Evolutionary conservation across 208 protist genomes (phyloP).

Genomic region (Wallacemonas collosoma): DNA sequence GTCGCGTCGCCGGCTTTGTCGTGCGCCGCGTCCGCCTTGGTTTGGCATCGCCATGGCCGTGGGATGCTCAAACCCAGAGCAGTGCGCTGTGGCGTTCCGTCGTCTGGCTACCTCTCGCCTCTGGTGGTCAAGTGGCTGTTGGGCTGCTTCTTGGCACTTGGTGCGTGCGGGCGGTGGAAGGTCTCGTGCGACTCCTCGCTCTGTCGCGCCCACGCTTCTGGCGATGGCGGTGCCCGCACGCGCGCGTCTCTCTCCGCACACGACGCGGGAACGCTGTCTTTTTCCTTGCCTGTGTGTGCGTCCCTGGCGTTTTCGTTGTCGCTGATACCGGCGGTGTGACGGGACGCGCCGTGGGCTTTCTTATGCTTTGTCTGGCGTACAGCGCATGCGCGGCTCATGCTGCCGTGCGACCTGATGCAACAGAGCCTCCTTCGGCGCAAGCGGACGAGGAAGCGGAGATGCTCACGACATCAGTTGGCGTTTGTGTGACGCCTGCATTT

Average conservation of each 20-base stretch:
- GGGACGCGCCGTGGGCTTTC: conserved; percentile 18
- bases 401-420: background rate
- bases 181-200: background rate
- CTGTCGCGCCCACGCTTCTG: background rate
- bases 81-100: background rate
- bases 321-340: conserved; percentile 6
- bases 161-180: background rate
- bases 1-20: conserved; percentile 15
- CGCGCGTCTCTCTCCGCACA: background rate
- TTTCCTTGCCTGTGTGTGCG: background rate
- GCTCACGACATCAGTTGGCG: background rate
- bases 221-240: background rate
- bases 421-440: background rate
- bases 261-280: background rate
- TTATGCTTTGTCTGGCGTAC: conserved; percentile 20
- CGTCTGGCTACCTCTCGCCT: background rate
- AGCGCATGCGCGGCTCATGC: background rate
- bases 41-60: conserved; percentile 1
- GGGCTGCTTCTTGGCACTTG: background rate
- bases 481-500: background rate
- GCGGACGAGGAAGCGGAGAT: background rate
- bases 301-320: background rate
- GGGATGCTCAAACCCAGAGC: background rate
- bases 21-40: background rate
- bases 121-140: background rate